Conservation (phyloP, 176 grass and related monocot genomes). For the Juncus inflexus region DNA sequence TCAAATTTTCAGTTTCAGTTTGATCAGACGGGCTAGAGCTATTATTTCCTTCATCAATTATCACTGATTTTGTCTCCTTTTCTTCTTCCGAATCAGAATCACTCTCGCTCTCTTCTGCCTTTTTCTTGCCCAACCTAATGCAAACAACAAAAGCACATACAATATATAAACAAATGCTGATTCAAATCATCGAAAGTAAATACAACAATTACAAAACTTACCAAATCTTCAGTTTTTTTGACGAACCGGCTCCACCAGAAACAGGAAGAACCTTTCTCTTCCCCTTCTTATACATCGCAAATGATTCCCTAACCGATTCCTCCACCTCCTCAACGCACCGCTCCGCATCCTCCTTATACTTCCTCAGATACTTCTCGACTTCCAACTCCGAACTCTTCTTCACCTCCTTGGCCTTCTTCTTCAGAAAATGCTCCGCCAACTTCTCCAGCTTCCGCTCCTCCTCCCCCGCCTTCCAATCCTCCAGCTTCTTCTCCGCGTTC, state of each 20-base stretch:
- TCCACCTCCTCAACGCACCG: constrained; percentile 65
- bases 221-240: constrained; percentile 89
- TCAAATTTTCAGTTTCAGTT: constrained; percentile 30
- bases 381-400: constrained; percentile 31
- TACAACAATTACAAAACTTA: constrained; percentile 26
- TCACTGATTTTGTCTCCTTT: constrained; percentile 44
- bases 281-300: constrained; percentile 42
- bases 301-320: constrained; percentile 69
- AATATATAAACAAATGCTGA: background rate
- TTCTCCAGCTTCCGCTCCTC: constrained; percentile 74
- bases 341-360: constrained; percentile 75
- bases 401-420: constrained; percentile 82
- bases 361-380: constrained; percentile 91
- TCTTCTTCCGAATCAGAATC: constrained; percentile 51
- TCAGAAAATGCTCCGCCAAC: constrained; percentile 73
- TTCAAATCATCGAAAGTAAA: background rate
- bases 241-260: constrained; percentile 34
- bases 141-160: background rate
- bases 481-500: constrained; percentile 88
- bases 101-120: constrained; percentile 55
- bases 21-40: constrained; percentile 46
- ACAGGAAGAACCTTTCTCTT: constrained; percentile 59
- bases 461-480: constrained; percentile 87
- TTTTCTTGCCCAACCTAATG: constrained; percentile 87
- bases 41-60: constrained; percentile 50